phyloP scores from a whole-genome alignment of 2,329 filamentous ascomycete genomes.

The Hymenoscyphus scutula region DNA sequence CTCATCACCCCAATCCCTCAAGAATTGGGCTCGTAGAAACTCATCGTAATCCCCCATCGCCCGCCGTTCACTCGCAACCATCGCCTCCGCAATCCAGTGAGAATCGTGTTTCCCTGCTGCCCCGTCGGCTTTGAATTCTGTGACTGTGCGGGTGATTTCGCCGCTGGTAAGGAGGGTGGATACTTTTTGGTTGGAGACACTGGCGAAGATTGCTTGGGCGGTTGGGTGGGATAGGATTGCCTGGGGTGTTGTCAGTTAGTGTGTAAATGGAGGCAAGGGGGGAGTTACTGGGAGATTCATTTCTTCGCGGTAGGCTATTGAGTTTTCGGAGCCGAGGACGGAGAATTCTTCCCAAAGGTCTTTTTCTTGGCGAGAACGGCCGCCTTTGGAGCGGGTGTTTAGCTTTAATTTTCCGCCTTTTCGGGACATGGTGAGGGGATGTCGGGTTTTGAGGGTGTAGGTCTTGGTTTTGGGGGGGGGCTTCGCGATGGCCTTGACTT shows the following conservation, averaged over 20 bases:
- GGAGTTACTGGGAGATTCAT: slow-evolving; percentile 36
- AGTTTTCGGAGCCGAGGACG: neutral
- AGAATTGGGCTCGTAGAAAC: slow-evolving; percentile 53
- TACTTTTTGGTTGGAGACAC: neutral
- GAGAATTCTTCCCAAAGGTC: neutral
- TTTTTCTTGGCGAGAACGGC: neutral
- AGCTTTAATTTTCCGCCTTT: neutral
- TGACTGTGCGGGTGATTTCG: neutral
- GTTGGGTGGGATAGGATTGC: slow-evolving; percentile 42
- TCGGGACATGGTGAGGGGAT: neutral
- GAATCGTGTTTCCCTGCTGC: slow-evolving; percentile 53
- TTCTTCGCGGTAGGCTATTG: slow-evolving; percentile 40
- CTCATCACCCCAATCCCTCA: slow-evolving; percentile 22
- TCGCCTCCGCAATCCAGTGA: slow-evolving; percentile 54
- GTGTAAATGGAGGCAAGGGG: neutral
- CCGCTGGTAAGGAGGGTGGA: neutral
- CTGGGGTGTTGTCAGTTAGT: slow-evolving; percentile 39
- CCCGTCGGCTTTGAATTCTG: slow-evolving; percentile 54
- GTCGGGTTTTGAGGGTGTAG: neutral
- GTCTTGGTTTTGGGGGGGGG: neutral
- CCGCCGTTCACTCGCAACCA: slow-evolving; percentile 50
- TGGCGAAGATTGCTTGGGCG: slow-evolving; percentile 31
- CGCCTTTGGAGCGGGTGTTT: slow-evolving; percentile 8
- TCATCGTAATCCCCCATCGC: slow-evolving; percentile 54
- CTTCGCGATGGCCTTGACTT: too few species aligned